Conservation (phyloP, 148 eudicot genomes). For the Rhododendron vialii region DNA sequence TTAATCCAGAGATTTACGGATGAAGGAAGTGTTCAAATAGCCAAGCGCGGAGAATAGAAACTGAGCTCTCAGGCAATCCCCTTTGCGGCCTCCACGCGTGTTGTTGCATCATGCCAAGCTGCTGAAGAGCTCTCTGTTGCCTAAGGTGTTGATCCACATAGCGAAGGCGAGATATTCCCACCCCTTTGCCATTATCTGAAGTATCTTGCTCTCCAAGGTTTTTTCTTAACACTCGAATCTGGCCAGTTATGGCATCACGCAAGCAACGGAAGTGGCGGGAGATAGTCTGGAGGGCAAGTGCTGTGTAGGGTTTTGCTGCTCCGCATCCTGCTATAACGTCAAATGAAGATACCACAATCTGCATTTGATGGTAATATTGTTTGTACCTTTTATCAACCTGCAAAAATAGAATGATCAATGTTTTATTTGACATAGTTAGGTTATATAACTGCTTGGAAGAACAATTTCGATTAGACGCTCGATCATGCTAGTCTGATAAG, state of each 20-base stretch:
- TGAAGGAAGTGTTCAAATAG: constrained; percentile 79
- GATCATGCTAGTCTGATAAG: background rate
- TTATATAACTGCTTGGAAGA: background rate
- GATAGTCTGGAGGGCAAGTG: constrained; percentile 35
- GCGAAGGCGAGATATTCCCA: constrained; percentile 25
- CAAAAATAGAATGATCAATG: background rate
- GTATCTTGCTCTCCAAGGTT: constrained; percentile 18
- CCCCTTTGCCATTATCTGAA: constrained; percentile 12
- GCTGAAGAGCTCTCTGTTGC: constrained; percentile 28
- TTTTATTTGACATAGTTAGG: background rate
- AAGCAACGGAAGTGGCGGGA: constrained; percentile 45
- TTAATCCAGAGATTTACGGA: constrained; percentile 36
- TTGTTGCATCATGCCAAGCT: constrained; percentile 48
- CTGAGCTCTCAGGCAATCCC: constrained; percentile 72
- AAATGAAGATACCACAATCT: constrained; percentile 35
- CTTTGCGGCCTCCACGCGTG: constrained; percentile 79
- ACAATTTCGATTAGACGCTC: background rate
- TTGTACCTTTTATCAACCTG: constrained; percentile 48
- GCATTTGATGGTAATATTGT: constrained; percentile 41
- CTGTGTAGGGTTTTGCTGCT: constrained; percentile 36
- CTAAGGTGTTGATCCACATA: constrained; percentile 25
- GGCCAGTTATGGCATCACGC: constrained; percentile 29
- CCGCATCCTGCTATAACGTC: constrained; percentile 31
- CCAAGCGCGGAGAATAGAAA: constrained; percentile 69
- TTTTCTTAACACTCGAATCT: constrained; percentile 17